These are phyloP conservation scores for Rhizopus microsporus DNA, from an alignment of 371 early-diverging fungal genomes.

Conservation along the genomic window DNA sequence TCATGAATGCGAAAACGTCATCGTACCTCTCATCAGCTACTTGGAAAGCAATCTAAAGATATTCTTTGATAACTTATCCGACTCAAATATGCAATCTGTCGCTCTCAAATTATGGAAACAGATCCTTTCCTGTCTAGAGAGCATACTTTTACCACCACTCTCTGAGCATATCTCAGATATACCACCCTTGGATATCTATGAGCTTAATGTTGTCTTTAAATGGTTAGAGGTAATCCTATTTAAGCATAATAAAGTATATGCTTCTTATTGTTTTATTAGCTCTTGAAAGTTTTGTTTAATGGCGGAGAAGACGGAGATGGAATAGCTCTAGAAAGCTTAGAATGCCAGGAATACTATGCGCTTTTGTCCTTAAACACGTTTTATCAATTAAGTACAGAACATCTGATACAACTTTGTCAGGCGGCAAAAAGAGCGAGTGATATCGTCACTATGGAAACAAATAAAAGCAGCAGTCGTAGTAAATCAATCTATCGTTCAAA, in stretches of 20 bases:
- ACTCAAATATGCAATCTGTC: slow-evolving; percentile 69
- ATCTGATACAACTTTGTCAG: slow-evolving; percentile 57
- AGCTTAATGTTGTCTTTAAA: slow-evolving; percentile 67
- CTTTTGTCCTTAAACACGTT: slow-evolving; percentile 54
- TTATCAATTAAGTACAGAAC: slow-evolving; percentile 53
- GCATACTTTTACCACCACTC: slow-evolving; percentile 74
- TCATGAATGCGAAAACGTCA: slow-evolving; percentile 69
- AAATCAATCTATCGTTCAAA: slow-evolving; percentile 32
- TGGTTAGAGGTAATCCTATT: slow-evolving; percentile 47
- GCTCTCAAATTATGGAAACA: slow-evolving; percentile 81
- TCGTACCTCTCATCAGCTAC: slow-evolving; percentile 73
- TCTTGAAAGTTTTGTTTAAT: slow-evolving; percentile 78
- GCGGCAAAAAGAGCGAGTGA: slow-evolving; percentile 15
- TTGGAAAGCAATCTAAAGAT: slow-evolving; percentile 77
- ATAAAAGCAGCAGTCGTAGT: slow-evolving; percentile 20
- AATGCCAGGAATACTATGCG: slow-evolving; percentile 67
- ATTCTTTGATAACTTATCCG: slow-evolving; percentile 68
- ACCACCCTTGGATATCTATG: slow-evolving; percentile 60
- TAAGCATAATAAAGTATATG: background rate
- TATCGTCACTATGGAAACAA: background rate
- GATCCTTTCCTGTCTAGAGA: slow-evolving; percentile 64
- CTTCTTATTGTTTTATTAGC: slow-evolving; percentile 27
- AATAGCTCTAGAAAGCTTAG: slow-evolving; percentile 63
- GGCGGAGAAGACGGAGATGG: slow-evolving; percentile 82
- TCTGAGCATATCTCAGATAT: slow-evolving; percentile 56